Base-by-base conservation (phyloP, 2,329 filamentous ascomycete genomes). In the Metarhizium rileyi region DNA sequence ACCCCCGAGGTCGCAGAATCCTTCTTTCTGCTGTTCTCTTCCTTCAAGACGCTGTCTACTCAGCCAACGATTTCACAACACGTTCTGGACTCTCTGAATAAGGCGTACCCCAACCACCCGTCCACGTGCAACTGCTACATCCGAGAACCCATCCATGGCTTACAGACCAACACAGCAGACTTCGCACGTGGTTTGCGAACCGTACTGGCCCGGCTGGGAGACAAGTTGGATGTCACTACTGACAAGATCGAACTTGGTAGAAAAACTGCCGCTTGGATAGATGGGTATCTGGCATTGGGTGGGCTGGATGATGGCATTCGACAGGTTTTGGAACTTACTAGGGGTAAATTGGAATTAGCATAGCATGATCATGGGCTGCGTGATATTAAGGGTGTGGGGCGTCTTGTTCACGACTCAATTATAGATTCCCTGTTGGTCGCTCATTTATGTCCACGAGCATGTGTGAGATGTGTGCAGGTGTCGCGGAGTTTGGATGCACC, bases 21-120 rank as follows among this genome's bases (percentile, higher is more conserved):
- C 22, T 95, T 96, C 68, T 97, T 93, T 66, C 73, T 86, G 59
- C 78, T 94, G 69, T 86, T 95, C 55, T 73, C 80, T 2, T 71
- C 75, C 5, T 96, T 95, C 65, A 71, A 75, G 20, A 70, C 79
- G 38, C 71, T 90, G 27, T 76, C 82, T 1, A 84, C 83, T 49
- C 75, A 85, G 49, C 64, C 70, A 10, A 83, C 70, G 59, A 80
- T 96, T 38, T 69, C 90, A 36, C 76, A 84, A 54, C 87, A 94
- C 64, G 83, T 95, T 44, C 67, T 93, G 40, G 75, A 79, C 44
- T 71, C 71, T 38, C 77, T 95, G 70, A 70, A 74, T 40, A 68
- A 78, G 54, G 65, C 72, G 30, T 80, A 78, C 55, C 79, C 86
- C 2, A 71, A 75, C 42, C 75, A 81, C 54, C 72, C 83, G 5